phyloP scores from a whole-genome alignment of 2,329 filamentous ascomycete genomes.

The Cephalotrichum gorgonifer region DNA sequence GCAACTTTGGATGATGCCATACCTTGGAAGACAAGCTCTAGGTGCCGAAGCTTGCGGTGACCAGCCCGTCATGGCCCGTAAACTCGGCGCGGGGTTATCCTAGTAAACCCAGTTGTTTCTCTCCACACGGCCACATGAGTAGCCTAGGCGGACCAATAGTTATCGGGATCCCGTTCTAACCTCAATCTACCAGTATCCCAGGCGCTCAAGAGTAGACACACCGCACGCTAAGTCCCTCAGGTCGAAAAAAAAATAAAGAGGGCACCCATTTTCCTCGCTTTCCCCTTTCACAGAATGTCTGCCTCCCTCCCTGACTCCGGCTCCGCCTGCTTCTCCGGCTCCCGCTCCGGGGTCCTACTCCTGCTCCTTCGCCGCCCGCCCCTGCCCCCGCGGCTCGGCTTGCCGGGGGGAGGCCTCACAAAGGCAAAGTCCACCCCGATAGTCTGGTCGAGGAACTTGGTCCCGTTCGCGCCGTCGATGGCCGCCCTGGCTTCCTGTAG shows the following conservation, averaged over 20 bases:
- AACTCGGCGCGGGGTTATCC: background rate
- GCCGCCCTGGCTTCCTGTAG: slow-evolving; percentile 71
- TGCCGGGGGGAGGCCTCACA: slow-evolving; percentile 59
- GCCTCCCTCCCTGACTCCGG: background rate
- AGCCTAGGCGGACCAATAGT: too few species aligned
- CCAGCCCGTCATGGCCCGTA: background rate
- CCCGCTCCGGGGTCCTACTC: slow-evolving; percentile 24
- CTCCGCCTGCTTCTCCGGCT: background rate
- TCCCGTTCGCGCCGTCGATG: slow-evolving; percentile 67
- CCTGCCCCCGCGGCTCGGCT: slow-evolving; percentile 25
- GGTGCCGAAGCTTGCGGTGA: background rate
- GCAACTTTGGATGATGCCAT: background rate
- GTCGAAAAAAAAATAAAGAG: too few species aligned
- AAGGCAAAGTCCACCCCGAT: slow-evolving; percentile 78
- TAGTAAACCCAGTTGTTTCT: too few species aligned
- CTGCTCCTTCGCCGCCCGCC: slow-evolving; percentile 34
- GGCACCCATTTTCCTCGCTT: too few species aligned
- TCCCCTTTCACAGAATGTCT: too few species aligned
- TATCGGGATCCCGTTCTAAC: too few species aligned
- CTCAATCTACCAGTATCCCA: background rate
- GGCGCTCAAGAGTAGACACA: too few species aligned
- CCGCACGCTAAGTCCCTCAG: too few species aligned
- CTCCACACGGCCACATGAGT: background rate
- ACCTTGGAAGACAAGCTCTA: background rate
- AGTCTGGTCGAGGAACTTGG: slow-evolving; percentile 72